A percentile compares a stretch with the other conserved stretches of the same genome.
phyloP scores from a whole-genome alignment of 768 basidiomycete genomes.

The Hypsizygus marmoreus region DNA sequence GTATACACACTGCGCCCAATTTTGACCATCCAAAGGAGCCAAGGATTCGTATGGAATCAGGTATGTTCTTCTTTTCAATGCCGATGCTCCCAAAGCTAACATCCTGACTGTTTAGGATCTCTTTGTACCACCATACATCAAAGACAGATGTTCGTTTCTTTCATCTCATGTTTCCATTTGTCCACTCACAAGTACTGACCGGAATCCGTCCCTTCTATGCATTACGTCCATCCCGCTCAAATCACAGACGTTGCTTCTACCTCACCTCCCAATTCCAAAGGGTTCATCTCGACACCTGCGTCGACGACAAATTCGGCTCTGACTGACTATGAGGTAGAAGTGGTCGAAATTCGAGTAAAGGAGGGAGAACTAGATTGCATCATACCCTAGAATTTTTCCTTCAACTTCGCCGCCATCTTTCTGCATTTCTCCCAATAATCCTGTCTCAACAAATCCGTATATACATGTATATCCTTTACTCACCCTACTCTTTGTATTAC shows the following conservation, averaged over 20 bases:
- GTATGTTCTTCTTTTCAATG: conserved; percentile 39
- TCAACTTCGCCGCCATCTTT: too few relatives aligned
- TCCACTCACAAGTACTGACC: conserved; percentile 21
- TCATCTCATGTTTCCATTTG: conserved; percentile 19
- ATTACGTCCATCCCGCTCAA: conserved; percentile 10
- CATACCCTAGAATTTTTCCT: conserved; percentile 50
- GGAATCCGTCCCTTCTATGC: conserved; percentile 6
- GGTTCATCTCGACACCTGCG: conserved; percentile 67
- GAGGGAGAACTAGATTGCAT: conserved; percentile 79
- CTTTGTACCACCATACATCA: conserved; percentile 87
- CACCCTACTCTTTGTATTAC: too few relatives aligned
- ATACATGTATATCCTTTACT: too few relatives aligned
- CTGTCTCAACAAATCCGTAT: too few relatives aligned
- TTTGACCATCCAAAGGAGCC: conserved; percentile 82
- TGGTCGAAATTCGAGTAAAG: conserved; percentile 82
- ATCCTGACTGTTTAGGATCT: conserved; percentile 55
- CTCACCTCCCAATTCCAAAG: conserved; percentile 70
- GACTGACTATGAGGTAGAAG: conserved; percentile 82
- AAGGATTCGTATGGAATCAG: conserved; percentile 93
- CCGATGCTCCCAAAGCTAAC: conserved; percentile 5
- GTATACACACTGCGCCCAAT: conserved; percentile 75
- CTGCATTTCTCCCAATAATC: too few relatives aligned
- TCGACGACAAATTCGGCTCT: conserved; percentile 68
- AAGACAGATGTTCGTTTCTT: conserved; percentile 77
- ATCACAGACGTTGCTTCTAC: conserved; percentile 76